phyloP scores from a whole-genome alignment of 1,139 yeast genomes.

The Kurtzmaniella quercitrusa region DNA sequence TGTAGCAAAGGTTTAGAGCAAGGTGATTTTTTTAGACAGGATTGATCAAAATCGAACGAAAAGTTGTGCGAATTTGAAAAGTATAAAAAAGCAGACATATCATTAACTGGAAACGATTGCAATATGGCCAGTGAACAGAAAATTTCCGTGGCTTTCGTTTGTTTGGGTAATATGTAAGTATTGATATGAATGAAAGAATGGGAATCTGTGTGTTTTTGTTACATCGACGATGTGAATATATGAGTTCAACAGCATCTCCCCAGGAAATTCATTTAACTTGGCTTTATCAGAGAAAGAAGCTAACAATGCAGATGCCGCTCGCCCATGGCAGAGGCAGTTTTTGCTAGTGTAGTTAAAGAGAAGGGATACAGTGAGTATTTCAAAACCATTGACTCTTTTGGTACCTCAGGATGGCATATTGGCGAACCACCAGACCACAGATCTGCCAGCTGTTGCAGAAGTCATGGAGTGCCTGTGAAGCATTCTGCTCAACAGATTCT shows the following conservation, averaged over 20 bases:
- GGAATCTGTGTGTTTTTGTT: too few species aligned
- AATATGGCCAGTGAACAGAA: slow-evolving; percentile 20
- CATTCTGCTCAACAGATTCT: slow-evolving; percentile 75
- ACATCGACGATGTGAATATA: too few species aligned
- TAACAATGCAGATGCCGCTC: slow-evolving; percentile 69
- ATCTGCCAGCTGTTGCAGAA: slow-evolving; percentile 62
- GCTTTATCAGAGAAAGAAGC: slow-evolving; percentile 8
- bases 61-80: not conserved
- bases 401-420: slow-evolving; percentile 79
- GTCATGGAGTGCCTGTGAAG: slow-evolving; percentile 68
- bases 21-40: too few species aligned
- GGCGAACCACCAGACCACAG: slow-evolving; percentile 83
- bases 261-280: not conserved
- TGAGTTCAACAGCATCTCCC: too few species aligned
- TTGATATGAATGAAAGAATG: not conserved
- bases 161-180: slow-evolving; percentile 84
- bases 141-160: slow-evolving; percentile 79
- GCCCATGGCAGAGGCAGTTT: slow-evolving; percentile 97
- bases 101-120: not conserved
- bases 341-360: slow-evolving; percentile 57
- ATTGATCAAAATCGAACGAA: not conserved
- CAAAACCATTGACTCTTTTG: slow-evolving; percentile 73
- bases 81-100: not conserved
- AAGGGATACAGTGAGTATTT: slow-evolving; percentile 41
- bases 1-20: not conserved